Conservation (phyloP, 2,329 filamentous ascomycete genomes). For the Cercospora janseana region DNA sequence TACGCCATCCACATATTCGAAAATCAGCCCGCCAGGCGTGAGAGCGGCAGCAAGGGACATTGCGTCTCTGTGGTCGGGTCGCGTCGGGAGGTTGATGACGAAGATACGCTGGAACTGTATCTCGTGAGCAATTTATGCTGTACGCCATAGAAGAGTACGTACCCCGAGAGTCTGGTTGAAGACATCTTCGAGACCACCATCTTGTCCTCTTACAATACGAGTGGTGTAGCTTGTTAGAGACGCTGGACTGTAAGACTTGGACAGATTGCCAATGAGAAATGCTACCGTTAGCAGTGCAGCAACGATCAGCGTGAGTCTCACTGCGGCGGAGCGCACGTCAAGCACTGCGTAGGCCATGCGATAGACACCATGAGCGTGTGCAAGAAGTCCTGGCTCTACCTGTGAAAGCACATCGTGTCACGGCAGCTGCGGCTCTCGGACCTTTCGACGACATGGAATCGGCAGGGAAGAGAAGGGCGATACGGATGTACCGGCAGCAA, state of each 20-base stretch:
- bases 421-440: too few relatives aligned
- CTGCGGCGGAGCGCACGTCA: neutral
- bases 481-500: too few relatives aligned
- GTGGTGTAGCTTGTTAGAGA: neutral
- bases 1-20: slow-evolving; percentile 44
- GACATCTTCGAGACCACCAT: slow-evolving; percentile 15
- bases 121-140: slow-evolving; percentile 6
- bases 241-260: neutral
- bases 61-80: slow-evolving; percentile 54
- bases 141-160: neutral
- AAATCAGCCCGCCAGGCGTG: slow-evolving; percentile 44
- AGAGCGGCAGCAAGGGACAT: slow-evolving; percentile 50
- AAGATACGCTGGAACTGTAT: slow-evolving; percentile 53
- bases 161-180: slow-evolving; percentile 22
- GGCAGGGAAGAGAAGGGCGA: too few relatives aligned
- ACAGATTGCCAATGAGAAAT: neutral
- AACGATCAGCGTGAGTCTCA: neutral
- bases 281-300: neutral
- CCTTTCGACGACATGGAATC: too few relatives aligned
- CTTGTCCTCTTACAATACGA: neutral
- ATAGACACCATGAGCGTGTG: neutral
- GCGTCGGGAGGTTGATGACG: slow-evolving; percentile 52
- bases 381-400: neutral
- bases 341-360: neutral
- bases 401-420: too few relatives aligned